phyloP scores from a whole-genome alignment of 768 basidiomycete genomes.

The Porphyrellus cyaneotinctus region DNA sequence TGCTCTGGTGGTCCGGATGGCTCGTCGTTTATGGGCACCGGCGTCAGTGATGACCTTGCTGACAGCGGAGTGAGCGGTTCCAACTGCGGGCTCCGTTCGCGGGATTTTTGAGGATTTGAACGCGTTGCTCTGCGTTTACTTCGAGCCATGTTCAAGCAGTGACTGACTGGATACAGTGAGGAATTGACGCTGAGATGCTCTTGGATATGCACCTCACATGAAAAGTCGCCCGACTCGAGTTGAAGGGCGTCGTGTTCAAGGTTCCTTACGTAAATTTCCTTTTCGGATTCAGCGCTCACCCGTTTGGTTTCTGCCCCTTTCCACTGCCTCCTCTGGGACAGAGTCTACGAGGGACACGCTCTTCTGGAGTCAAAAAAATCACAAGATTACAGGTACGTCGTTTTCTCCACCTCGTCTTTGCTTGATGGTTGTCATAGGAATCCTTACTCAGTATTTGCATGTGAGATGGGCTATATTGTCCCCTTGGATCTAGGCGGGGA shows the following conservation, averaged over 20 bases:
- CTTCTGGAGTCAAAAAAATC: background rate
- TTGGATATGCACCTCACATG: slow-evolving; percentile 5
- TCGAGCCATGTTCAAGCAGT: slow-evolving; percentile 38
- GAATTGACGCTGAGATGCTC: slow-evolving; percentile 5
- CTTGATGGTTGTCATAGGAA: background rate
- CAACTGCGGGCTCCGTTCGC: slow-evolving; percentile 31
- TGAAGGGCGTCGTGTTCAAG: background rate
- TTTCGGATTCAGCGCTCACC: background rate
- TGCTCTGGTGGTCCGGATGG: slow-evolving; percentile 10
- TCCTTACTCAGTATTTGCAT: too few species aligned
- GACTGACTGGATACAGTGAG: slow-evolving; percentile 7
- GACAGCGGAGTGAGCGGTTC: slow-evolving; percentile 32
- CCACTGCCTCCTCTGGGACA: background rate
- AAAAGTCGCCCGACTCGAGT: slow-evolving; percentile 10
- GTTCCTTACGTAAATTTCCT: slow-evolving; percentile 28
- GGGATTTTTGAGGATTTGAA: slow-evolving; percentile 34
- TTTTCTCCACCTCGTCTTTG: too few species aligned
- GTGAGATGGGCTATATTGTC: background rate
- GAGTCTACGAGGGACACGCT: background rate
- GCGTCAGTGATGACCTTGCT: slow-evolving; percentile 29
- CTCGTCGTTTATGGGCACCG: slow-evolving; percentile 22
- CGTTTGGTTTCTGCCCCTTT: background rate
- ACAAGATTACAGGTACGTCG: background rate
- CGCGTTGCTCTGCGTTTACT: slow-evolving; percentile 42
- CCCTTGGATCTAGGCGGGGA: background rate